Conservation (phyloP, 202 grass and related monocot species). For the Zizania palustris region DNA sequence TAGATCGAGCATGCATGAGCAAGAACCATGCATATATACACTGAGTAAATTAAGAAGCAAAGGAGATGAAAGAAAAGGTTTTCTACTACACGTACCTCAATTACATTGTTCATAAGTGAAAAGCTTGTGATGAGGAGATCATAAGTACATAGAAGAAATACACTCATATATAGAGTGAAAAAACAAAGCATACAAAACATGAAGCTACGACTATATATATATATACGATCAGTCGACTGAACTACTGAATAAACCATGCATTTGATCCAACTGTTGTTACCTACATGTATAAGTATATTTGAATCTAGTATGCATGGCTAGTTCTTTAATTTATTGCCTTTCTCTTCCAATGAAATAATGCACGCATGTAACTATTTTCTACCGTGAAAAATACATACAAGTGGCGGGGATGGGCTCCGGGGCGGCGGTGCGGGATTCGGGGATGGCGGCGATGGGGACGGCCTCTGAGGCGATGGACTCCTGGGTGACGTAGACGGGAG, state of each 20-base stretch:
- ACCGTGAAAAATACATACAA: too few species aligned
- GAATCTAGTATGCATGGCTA: not conserved
- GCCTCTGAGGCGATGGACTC: too few species aligned
- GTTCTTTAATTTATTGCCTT: constrained; percentile 1
- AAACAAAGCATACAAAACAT: constrained; percentile 21
- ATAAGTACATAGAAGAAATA: constrained; percentile 22
- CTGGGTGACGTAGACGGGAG: too few species aligned
- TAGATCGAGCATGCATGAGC: not conserved
- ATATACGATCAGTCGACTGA: constrained; percentile 9
- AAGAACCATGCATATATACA: constrained; percentile 20
- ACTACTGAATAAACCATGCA: constrained; percentile 36
- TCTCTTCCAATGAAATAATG: not conserved
- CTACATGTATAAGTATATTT: not conserved
- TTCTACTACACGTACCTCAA: not conserved
- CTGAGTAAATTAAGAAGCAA: constrained; percentile 35
- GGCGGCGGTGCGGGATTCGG: too few species aligned
- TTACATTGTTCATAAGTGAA: constrained; percentile 27
- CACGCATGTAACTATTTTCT: too few species aligned
- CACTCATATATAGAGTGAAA: constrained; percentile 12
- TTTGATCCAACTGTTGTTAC: constrained; percentile 16
- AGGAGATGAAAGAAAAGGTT: not conserved
- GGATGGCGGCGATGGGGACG: too few species aligned
- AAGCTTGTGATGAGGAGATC: constrained; percentile 25
- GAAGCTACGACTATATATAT: not conserved
- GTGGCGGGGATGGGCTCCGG: too few species aligned